Conservation (phyloP, 2,329 filamentous ascomycete genomes). For the Alternaria incomplexa region DNA sequence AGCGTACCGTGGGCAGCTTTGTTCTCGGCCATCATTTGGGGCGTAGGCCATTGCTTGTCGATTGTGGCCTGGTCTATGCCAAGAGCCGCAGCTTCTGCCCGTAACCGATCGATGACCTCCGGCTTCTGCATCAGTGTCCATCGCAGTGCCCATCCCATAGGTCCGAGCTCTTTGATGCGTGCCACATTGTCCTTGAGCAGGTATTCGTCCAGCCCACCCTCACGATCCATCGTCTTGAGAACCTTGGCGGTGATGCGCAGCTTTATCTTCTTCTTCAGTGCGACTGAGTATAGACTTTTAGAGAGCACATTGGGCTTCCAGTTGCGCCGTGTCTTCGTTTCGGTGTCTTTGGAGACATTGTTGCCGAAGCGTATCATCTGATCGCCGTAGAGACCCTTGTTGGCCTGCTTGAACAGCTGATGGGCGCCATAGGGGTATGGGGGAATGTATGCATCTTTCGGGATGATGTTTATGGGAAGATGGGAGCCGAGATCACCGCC, state of each 20-base stretch:
- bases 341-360: constrained; percentile 71
- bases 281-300: constrained; percentile 70
- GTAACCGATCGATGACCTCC: constrained; percentile 69
- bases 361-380: constrained; percentile 80
- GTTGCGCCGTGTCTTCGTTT: constrained; percentile 72
- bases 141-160: constrained; percentile 86
- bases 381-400: constrained; percentile 74
- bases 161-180: constrained; percentile 83
- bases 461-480: constrained; percentile 44
- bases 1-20: constrained; percentile 19
- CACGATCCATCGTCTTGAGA: constrained; percentile 72
- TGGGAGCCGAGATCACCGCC: constrained; percentile 46
- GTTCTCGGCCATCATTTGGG: constrained; percentile 19
- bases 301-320: constrained; percentile 77
- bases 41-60: constrained; percentile 40
- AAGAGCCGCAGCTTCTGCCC: constrained; percentile 66
- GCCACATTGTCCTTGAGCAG: constrained; percentile 78
- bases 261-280: constrained; percentile 68
- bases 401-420: constrained; percentile 78
- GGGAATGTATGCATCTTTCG: constrained; percentile 43
- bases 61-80: constrained; percentile 63
- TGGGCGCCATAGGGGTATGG: constrained; percentile 75
- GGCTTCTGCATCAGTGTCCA: constrained; percentile 88
- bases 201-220: constrained; percentile 90
- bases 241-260: constrained; percentile 73